Base-by-base conservation (phyloP, 2,329 filamentous ascomycete genomes). In the Aspergillus sp. region DNA sequence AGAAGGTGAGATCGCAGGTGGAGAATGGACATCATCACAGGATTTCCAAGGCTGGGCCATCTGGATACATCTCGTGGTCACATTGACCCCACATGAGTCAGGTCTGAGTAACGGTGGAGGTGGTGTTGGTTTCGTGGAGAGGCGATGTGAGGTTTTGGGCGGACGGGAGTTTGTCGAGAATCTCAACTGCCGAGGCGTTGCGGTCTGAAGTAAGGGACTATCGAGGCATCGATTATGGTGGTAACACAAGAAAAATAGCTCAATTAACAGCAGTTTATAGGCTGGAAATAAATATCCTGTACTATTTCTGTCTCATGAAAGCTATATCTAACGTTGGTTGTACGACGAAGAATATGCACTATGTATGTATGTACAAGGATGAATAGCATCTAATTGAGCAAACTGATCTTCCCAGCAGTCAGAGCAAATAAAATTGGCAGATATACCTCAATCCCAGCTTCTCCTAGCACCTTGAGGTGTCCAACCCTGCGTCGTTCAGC, bases 351-450 rank as follows among this genome's bases (percentile, higher is more conserved):
- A 19, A 2, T 4, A 2, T 19, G 19, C 19, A 19, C 19, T 19
- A 19, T 19, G 19, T 19, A 19, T 19, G 19, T 19, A 19, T 19
- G 4, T 19, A 19, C 19, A 19, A 19, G 19, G 19, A 19, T 19
- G 19, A 4, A 19, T 9, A 19, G 10, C 6, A 34, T 47, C 42
- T 59, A 67, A 43, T 71, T 71, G 11, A 69, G 43, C 31, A 74
- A 50, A 48, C 67, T 73, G 27, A 73, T 69, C 37, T 65, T 66
- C 5, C 70, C 71, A 11, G 61, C 66, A 7, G 63, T 64, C 44
- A 68, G 54, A 12, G 53, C 60, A 40, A 49, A 59, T 33, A 59
- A 48, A 39, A 65, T 60, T 4, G 54, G 60, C 43, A 61, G 53
- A 46, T 66, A 60, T 12, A 59, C 56, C 12, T 44, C 47, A 11